Evolutionary conservation across 1,139 yeast genomes (phyloP).

Genomic region (Ashbya aceris): DNA sequence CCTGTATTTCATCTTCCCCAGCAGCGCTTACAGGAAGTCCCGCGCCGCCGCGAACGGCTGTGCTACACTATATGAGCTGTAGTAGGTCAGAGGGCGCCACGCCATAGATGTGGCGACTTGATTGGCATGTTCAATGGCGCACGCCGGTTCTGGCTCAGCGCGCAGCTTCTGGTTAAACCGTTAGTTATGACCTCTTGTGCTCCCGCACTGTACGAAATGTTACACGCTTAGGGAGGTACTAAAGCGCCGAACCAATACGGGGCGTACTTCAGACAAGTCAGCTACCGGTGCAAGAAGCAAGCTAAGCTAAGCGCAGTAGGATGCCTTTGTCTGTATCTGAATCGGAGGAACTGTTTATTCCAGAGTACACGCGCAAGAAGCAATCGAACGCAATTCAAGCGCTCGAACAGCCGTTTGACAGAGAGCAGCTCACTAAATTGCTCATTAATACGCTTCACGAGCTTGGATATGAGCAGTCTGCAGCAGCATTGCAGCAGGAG

Average conservation of each 20-base stretch:
- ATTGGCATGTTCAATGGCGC: too few relatives aligned
- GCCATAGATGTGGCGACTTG: too few relatives aligned
- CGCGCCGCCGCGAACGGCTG: too few relatives aligned
- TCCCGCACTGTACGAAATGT: too few relatives aligned
- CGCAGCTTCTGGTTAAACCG: too few relatives aligned
- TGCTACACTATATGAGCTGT: too few relatives aligned
- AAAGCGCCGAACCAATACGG: not conserved
- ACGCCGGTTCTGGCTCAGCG: too few relatives aligned
- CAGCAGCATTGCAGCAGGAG: constrained; percentile 33
- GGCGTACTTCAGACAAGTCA: too few relatives aligned
- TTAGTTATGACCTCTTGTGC: too few relatives aligned
- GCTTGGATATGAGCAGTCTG: constrained; percentile 38
- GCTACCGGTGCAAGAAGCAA: too few relatives aligned
- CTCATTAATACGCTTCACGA: constrained; percentile 42
- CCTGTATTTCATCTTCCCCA: not conserved
- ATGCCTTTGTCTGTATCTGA: constrained; percentile 2
- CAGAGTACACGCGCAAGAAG: constrained; percentile 6
- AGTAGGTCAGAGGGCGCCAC: too few relatives aligned
- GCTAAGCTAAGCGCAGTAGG: not conserved
- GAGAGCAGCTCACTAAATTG: constrained; percentile 39
- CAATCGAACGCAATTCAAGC: constrained; percentile 2
- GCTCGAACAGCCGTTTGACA: constrained; percentile 18
- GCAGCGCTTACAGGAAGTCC: not conserved
- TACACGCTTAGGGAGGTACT: not conserved
- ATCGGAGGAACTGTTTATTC: constrained; percentile 5